These are phyloP conservation scores for Plectranthus barbatus DNA, from an alignment of 257 asterid species.

Conservation along the genomic window DNA sequence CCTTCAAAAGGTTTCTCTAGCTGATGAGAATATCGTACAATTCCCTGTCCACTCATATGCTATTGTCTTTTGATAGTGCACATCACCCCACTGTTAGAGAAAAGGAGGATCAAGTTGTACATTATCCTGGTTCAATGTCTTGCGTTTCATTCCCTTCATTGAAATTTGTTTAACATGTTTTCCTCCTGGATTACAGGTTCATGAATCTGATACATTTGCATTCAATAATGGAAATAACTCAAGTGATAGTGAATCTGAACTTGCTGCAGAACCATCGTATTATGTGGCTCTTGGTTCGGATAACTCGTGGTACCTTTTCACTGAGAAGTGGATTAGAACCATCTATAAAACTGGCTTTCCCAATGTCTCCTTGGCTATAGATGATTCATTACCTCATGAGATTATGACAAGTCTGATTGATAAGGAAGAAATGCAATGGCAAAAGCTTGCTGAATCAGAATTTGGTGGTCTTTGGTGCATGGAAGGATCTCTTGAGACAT, in stretches of 20 bases:
- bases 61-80: constrained; percentile 1
- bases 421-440: constrained; percentile 80
- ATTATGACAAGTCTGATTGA: constrained; percentile 64
- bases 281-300: constrained; percentile 95
- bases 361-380: constrained; percentile 61
- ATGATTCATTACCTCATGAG: constrained; percentile 78
- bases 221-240: constrained; percentile 26
- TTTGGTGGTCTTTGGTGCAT: constrained; percentile 83
- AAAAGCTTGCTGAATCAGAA: constrained; percentile 79
- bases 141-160: constrained; percentile 6
- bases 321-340: constrained; percentile 87
- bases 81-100: background rate
- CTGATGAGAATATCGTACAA: background rate
- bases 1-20: background rate
- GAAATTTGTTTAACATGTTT: constrained; percentile 13
- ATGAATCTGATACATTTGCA: constrained; percentile 53
- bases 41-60: constrained; percentile 1
- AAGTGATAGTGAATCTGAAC: constrained; percentile 27
- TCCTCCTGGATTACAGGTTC: constrained; percentile 47
- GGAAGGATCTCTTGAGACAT: constrained; percentile 97
- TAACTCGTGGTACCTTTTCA: constrained; percentile 97
- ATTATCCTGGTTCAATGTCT: constrained; percentile 14
- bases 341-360: constrained; percentile 85
- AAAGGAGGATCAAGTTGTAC: background rate
- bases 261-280: constrained; percentile 51